A percentile compares a stretch with the other conserved stretches of the same genome.
phyloP scores from a whole-genome alignment of 176 grass and related monocot species.

The Puya raimondii region DNA sequence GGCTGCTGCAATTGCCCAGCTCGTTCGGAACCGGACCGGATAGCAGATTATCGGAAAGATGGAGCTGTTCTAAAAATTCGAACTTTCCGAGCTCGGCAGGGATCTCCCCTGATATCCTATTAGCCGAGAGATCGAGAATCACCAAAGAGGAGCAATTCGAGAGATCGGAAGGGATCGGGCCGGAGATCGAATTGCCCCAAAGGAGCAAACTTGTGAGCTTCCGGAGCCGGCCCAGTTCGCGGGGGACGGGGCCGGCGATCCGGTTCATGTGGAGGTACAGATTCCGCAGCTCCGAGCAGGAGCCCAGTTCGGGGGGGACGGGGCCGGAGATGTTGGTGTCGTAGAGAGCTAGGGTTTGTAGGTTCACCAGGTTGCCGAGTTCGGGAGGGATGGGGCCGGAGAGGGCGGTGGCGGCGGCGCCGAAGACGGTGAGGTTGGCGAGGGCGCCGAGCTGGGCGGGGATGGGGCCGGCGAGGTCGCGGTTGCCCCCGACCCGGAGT shows the following conservation, averaged over 20 bases:
- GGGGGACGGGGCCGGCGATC: conserved; percentile 53
- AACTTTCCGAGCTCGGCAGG: conserved; percentile 51
- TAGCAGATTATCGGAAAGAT: conserved; percentile 75
- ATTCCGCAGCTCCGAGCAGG: conserved; percentile 66
- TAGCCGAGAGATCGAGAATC: conserved; percentile 69
- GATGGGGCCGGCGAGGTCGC: conserved; percentile 44
- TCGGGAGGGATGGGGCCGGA: conserved; percentile 71
- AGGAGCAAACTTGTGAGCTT: conserved; percentile 82
- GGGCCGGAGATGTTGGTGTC: conserved; percentile 65
- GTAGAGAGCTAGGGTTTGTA: conserved; percentile 75
- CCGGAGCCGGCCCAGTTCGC: conserved; percentile 60
- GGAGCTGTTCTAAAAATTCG: conserved; percentile 58
- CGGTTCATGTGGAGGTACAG: conserved; percentile 90
- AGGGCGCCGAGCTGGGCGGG: conserved; percentile 57
- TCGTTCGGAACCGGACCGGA: conserved; percentile 41
- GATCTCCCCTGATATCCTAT: conserved; percentile 55
- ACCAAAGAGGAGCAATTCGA: conserved; percentile 63
- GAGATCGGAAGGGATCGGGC: conserved; percentile 52
- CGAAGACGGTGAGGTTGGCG: conserved; percentile 85
- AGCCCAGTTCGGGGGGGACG: conserved; percentile 54
- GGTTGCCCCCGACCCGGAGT: conserved; percentile 79
- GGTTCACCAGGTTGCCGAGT: conserved; percentile 61
- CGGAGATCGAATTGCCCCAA: conserved; percentile 65
- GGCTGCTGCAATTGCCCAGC: conserved; percentile 70
- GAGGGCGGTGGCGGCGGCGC: conserved; percentile 69